phyloP scores from a whole-genome alignment of 2,329 filamentous ascomycete genomes.

The Scytalidium lignicola region DNA sequence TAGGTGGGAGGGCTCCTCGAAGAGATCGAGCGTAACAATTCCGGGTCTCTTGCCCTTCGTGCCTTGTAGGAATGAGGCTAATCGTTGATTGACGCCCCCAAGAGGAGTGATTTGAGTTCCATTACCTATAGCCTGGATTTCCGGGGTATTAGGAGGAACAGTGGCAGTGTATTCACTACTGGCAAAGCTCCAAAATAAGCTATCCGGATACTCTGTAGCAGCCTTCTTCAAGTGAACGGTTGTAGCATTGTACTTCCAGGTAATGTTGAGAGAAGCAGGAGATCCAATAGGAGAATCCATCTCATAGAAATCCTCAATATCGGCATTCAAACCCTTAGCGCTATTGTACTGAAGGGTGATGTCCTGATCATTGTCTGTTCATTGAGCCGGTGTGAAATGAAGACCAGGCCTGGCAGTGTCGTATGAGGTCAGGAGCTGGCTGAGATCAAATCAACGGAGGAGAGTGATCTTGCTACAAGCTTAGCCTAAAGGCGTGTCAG shows the following conservation, averaged over 20 bases:
- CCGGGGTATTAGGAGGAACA: slow-evolving; percentile 34
- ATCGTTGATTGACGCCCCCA: slow-evolving; percentile 41
- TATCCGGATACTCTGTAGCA: slow-evolving; percentile 26
- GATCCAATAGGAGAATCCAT: slow-evolving; percentile 27
- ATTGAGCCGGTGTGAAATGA: slow-evolving; percentile 38
- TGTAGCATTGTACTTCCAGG: slow-evolving; percentile 40
- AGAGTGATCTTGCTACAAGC: too few relatives aligned
- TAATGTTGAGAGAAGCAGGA: slow-evolving; percentile 33
- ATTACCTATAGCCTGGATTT: slow-evolving; percentile 41
- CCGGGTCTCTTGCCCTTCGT: slow-evolving; percentile 39
- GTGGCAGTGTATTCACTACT: slow-evolving; percentile 37
- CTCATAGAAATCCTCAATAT: slow-evolving; percentile 46
- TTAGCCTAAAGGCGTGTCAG: too few relatives aligned
- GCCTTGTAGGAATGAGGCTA: slow-evolving; percentile 31
- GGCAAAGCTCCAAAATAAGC: slow-evolving; percentile 44
- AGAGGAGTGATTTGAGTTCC: slow-evolving; percentile 30
- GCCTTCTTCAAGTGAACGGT: slow-evolving; percentile 34
- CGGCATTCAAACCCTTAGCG: slow-evolving; percentile 32
- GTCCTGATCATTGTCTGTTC: slow-evolving; percentile 37
- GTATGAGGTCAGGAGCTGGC: too few relatives aligned
- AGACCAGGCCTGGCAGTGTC: slow-evolving; percentile 37
- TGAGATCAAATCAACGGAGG: too few relatives aligned
- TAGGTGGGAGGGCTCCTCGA: slow-evolving; percentile 31
- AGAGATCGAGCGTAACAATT: slow-evolving; percentile 49
- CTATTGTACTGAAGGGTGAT: slow-evolving; percentile 39